Evolutionary conservation across 1,284 basidiomycete genomes (phyloP).

Genomic region (Trichosporon asahii): DNA sequence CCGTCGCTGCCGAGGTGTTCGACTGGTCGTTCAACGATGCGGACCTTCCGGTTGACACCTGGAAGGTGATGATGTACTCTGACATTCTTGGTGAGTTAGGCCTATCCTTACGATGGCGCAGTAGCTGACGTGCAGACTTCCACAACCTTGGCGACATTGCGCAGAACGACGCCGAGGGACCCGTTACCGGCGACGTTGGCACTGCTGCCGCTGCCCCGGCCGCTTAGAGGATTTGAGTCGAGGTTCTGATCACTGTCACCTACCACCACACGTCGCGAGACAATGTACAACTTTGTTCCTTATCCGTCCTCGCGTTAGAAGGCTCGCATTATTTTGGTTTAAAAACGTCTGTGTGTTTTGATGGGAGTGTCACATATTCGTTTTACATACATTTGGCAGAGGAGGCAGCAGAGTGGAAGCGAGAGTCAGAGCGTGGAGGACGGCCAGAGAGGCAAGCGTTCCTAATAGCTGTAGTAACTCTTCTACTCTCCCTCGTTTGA

Average conservation of each 20-base stretch:
- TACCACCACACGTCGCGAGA: slow-evolving; percentile 1
- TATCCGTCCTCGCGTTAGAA: slow-evolving; percentile 4
- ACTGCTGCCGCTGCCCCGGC: slow-evolving; percentile 31
- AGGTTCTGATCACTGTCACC: not conserved
- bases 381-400: not conserved
- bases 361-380: not conserved
- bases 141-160: slow-evolving; percentile 55
- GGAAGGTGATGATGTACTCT: slow-evolving; percentile 99
- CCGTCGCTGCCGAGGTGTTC: slow-evolving; percentile 88
- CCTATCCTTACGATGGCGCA: not conserved
- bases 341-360: not conserved
- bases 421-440: not conserved
- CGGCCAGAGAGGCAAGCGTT: not conserved
- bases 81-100: slow-evolving; percentile 76
- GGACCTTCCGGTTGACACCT: slow-evolving; percentile 97
- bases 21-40: slow-evolving; percentile 99
- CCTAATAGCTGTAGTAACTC: not conserved
- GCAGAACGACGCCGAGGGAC: slow-evolving; percentile 48
- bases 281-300: not conserved
- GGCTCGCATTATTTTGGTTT: slow-evolving; percentile 4
- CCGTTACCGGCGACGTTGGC: slow-evolving; percentile 46
- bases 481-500: not conserved
- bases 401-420: no score
- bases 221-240: not conserved
- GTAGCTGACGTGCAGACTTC: slow-evolving; percentile 50